Evolutionary conservation across 2,329 filamentous ascomycete species (phyloP).

Genomic region (Aurifilum marmelostoma): DNA sequence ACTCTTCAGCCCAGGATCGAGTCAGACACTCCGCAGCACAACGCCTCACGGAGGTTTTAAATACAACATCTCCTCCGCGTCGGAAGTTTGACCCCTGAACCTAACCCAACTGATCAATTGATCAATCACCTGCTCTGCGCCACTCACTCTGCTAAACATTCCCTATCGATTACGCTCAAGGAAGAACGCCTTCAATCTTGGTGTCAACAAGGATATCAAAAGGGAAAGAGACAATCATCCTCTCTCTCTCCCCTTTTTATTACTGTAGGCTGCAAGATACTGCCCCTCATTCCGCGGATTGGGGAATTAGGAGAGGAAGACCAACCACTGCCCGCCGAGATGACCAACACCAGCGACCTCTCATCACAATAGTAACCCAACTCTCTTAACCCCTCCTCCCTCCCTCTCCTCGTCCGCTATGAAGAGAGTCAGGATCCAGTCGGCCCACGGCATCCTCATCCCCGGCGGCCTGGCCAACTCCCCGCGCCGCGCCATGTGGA

Average conservation of each 20-base stretch:
- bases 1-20: neutral
- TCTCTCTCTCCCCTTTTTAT: too few relatives aligned
- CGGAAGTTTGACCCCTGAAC: constrained; percentile 9
- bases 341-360: constrained; percentile 15
- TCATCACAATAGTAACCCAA: constrained; percentile 5
- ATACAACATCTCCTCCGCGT: neutral
- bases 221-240: neutral
- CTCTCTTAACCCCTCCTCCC: neutral
- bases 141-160: neutral
- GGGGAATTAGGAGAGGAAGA: neutral
- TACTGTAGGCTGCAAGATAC: neutral
- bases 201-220: too few relatives aligned
- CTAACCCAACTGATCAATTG: neutral
- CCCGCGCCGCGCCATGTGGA: constrained; percentile 26
- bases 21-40: constrained; percentile 6
- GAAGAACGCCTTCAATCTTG: too few relatives aligned
- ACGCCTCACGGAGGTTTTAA: constrained; percentile 2
- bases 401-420: constrained; percentile 7
- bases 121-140: neutral
- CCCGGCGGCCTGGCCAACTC: constrained; percentile 26
- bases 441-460: constrained; percentile 27
- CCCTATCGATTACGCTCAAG: neutral
- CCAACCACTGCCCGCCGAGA: constrained; percentile 10
- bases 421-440: constrained; percentile 29
- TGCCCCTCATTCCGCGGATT: neutral